Evolutionary conservation across 1,284 basidiomycete genomes (phyloP), one percentile per base, ranked within the genome.

Genomic region (Wolfiporia cocos): DNA sequence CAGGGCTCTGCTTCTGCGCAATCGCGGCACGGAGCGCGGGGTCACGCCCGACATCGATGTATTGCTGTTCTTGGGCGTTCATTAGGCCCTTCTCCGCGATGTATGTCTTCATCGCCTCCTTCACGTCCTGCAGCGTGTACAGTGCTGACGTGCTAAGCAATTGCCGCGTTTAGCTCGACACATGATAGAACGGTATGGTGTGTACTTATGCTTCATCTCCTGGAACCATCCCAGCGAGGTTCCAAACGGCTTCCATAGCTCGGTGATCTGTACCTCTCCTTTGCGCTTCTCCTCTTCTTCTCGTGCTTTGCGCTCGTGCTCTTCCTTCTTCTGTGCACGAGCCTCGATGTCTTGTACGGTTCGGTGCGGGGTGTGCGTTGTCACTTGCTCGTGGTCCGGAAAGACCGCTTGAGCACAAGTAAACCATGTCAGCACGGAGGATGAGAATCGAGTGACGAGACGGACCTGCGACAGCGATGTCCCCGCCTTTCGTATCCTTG

Each of bases 161-260:
- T n/a, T n/a, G 17, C 15, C 32, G 32, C 10, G 32, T 12, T 29
- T 15, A 41, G 5, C 39, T 20, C 44, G 42, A 34, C 26, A 26
- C 41, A 35, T 50, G 20, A 22, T 4, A 28, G 15, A 9, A 21
- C 29, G 18, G 14, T 15, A 22, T 34, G 37, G 15, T 12, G n/a
- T 41, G 4, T 44, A 63, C 73, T 43, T 50, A 80, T 83, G 73
- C 68, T 60, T 73, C 70, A 49, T 67, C 79, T 41, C 70, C 73
- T 37, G 61, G 34, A 91, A 89, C 47, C 91, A 72, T 2, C 59
- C 63, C 1, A 77, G 58, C 4, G 70, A 77, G 4, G 57, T 51
- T 26, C 71, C 69, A 52, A 78, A 71, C 2, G 90, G 86, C 52
- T 85, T 90, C 83, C 81, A 91, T 15, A 87, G 54, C 58, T 90